Base-by-base conservation (phyloP, 768 basidiomycete genomes). In the Gloeopeniophorella convolvens region DNA sequence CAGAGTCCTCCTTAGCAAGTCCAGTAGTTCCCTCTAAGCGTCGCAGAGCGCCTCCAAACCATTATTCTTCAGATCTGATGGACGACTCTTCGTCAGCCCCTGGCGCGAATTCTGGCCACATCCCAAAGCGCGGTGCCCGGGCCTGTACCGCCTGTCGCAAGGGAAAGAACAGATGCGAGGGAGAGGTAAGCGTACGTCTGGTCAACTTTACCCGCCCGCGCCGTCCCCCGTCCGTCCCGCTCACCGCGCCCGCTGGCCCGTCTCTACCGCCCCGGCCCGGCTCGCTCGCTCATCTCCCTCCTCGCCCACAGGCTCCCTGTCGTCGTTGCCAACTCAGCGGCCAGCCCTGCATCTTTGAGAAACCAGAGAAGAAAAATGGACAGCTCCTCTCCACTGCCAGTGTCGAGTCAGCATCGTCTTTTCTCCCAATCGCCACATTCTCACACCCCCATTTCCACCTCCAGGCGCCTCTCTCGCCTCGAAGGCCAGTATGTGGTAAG, bases 131-230 rank as follows among this genome's bases (percentile, higher is more conserved):
- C 60, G 89, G 89, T n/a, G 86, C 88, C 48, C 74, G 88, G 56
- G 89, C 89, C 47, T 92, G 89, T 66, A 90, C 89, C 13, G 80
- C 84, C 56, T 92, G 89, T 68, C 81, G 89, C 65, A 89, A 89
- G 61, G 89, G 89, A 50, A 93, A 92, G 74, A 93, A 93, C 73
- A 75, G 89, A 66, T 93, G 90, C 64, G 90, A 93, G 71, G 89
- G 89, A 68, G 89, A 90, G 78, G 89, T 89, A 63, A 65, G 77
- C 64, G 65, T n/a, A n/a, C n/a, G 59, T 55, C 24, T 50, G 30
- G 18, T 27, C 42, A 15, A 21, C 36, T 21, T 47, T 48, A 39
- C 50, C 40, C 42, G 52, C 43, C 40, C 58, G 59, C 35, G 45
- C 55, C 59, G 55, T 56, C 58, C 54, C 57, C 60, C 61, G 66